Evolutionary conservation across 345 rosid genomes (phyloP), one percentile per base, ranked within the genome.

Genomic region (Cardamine resedifolia): DNA sequence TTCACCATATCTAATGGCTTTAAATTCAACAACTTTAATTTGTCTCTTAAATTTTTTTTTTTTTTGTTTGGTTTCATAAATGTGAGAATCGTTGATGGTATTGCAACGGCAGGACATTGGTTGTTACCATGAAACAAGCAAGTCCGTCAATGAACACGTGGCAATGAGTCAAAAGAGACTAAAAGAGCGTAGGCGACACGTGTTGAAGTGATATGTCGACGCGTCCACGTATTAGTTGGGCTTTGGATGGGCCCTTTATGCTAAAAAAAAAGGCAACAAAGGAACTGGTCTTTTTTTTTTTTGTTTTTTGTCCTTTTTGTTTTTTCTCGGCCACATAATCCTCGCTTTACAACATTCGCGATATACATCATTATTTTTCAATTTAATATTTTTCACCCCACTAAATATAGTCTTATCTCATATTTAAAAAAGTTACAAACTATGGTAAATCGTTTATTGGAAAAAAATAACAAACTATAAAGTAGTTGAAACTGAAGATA

Each of bases 181-280:
- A 36, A 16, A 67, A 53, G 49, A n/a, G 10, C 12, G 4, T 4
- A 55, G 20, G 7, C 62, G 52, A 68, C 71, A 53, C 62, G 34
- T 67, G 41, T 53, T 68, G 18, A 12, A 10, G 16, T 26, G 5
- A 11, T 24, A 27, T 27, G 28, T 26, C 5, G 53, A 66, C 49
- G 71, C 50, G 12, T 67, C 71, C 51, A 67, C 52, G 41, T 68
- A n/a, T 27, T 53, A 7, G 19, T 43, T 55, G 63, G 72, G 72
- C 72, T 7, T 36, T 55, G 19, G 28, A 53, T 55, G 52, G 63
- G 52, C 30, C 52, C 51, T 27, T 39, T 9, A 21, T 15, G 12
- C 48, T n/a, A 19, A 9, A 48, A 38, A 45, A n/a, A n/a, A 65
- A 65, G 47, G 47, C 14, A 66, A 10, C 58, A n/a, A 66, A 38